Evolutionary conservation across 2,329 filamentous ascomycete species (phyloP), one percentile per base, ranked within the genome.

Genomic region (Penicillium vulpinum): DNA sequence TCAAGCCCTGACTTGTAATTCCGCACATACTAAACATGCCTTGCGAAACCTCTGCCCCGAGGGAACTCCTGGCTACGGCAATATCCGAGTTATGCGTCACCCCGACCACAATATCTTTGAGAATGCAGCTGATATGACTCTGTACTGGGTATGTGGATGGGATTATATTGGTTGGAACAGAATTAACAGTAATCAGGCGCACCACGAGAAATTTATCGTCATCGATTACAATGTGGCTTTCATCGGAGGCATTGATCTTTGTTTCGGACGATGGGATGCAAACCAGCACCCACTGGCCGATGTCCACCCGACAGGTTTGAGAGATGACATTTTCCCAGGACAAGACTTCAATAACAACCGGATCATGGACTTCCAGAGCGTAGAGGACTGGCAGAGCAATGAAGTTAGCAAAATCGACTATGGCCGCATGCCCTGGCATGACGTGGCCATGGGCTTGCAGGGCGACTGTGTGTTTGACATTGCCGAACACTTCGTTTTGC

Each of bases 281-380:
- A 85, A 89, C 61, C 90, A 96, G 68, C 94, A 97, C 75, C 83
- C 88, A 1, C 81, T 97, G 15, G 84, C 93, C 0, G 94, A 97
- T 72, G 87, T 92, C 0, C 92, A 97, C 71, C 93, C 93, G 0
- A 87, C 88, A 41, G 90, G 90, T 21, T 84, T 96, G 18, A 80
- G 84, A 15, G 85, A 92, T 53, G 92, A 97, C 73, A 81, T 97
- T 21, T 99, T 91, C 82, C 92, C 94, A 0, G 94, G 94, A 0
- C 94, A 99, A 70, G 94, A 99, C 68, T 97, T 95, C 80, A 97
- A 97, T 75, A 97, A 97, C 75, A 97, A 96, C 73, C 86, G 93
- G 36, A 88, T 97, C 65, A 90, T 96, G 88, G 94, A 99, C 69
- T 99, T 97, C 72, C 83, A 97, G 66, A 89, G 88, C 31, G 94